A percentile compares a stretch with the other conserved stretches of the same genome.
phyloP scores from a whole-genome alignment of 108 stramenopile genomes.

The Pseudonitzschia delicatissima region DNA sequence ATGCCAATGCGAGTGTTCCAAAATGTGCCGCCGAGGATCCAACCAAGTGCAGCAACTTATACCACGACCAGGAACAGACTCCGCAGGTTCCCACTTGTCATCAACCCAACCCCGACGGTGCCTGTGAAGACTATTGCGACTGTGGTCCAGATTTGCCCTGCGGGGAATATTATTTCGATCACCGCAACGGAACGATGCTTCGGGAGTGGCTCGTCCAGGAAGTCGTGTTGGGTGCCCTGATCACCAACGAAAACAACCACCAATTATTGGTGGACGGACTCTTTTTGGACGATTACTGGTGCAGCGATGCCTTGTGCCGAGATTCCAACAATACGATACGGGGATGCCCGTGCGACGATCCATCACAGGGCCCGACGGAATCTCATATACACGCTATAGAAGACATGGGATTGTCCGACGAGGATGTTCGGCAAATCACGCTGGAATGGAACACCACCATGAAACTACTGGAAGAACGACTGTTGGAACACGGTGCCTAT shows the following conservation, averaged over 20 bases:
- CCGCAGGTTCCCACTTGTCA: background rate
- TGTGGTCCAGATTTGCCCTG: background rate
- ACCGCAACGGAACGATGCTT: conserved; percentile 1
- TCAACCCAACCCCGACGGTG: background rate
- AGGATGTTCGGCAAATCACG: conserved; percentile 20
- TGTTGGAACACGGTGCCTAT: conserved; percentile 20
- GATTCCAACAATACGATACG: background rate
- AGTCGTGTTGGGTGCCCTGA: background rate
- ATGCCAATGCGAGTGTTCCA: background rate
- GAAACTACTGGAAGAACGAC: conserved; percentile 8
- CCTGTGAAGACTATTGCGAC: background rate
- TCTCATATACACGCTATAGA: conserved; percentile 5
- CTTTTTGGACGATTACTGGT: conserved; percentile 19
- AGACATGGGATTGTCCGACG: conserved; percentile 26
- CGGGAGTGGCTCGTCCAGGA: background rate
- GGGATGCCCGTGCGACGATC: conserved; percentile 27
- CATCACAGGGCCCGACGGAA: conserved; percentile 33
- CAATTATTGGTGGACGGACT: background rate
- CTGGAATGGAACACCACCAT: conserved; percentile 24
- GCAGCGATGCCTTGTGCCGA: conserved; percentile 14
- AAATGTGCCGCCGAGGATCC: background rate
- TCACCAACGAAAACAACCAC: background rate
- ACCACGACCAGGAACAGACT: conserved; percentile 3
- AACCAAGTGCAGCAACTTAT: background rate
- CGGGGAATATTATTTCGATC: conserved; percentile 5